A percentile compares a stretch with the other conserved stretches of the same genome.
Evolutionary conservation across 352 stramenopile species (phyloP).

Genomic region (Phytophthora pluvialis): DNA sequence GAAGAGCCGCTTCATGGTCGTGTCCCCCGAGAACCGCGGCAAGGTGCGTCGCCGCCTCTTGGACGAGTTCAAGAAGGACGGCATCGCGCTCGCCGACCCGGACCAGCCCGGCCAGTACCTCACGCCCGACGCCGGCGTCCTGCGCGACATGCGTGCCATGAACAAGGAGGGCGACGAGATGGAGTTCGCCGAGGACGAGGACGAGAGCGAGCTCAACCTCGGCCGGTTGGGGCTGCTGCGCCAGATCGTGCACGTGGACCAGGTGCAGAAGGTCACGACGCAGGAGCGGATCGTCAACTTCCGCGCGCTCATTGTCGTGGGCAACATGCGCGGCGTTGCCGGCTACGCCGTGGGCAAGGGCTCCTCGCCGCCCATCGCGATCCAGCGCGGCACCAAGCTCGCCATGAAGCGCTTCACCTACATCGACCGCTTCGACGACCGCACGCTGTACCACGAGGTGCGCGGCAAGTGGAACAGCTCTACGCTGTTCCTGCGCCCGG

Average conservation of each 20-base stretch:
- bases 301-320: conserved; percentile 93
- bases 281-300: conserved; percentile 94
- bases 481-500: conserved; percentile 89
- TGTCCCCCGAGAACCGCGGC: conserved; percentile 77
- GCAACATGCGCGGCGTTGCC: conserved; percentile 93
- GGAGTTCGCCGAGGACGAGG: conserved; percentile 67
- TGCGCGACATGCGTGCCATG: conserved; percentile 73
- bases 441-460: conserved; percentile 92
- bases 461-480: conserved; percentile 96
- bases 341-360: conserved; percentile 95
- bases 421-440: conserved; percentile 94
- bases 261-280: conserved; percentile 90
- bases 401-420: conserved; percentile 95
- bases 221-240: conserved; percentile 71
- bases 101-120: conserved; percentile 54
- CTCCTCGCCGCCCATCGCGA: conserved; percentile 86
- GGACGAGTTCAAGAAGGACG: conserved; percentile 82
- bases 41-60: conserved; percentile 79
- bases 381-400: conserved; percentile 88
- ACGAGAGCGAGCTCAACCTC: conserved; percentile 71
- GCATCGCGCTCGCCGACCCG: conserved; percentile 64
- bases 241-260: conserved; percentile 86
- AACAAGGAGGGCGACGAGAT: conserved; percentile 78
- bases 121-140: conserved; percentile 61
- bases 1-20: conserved; percentile 79